A percentile compares a stretch with the other conserved stretches of the same genome.
phyloP scores from a whole-genome alignment of 2,329 filamentous ascomycete genomes.

The Phyllosticta citrichinensis region DNA sequence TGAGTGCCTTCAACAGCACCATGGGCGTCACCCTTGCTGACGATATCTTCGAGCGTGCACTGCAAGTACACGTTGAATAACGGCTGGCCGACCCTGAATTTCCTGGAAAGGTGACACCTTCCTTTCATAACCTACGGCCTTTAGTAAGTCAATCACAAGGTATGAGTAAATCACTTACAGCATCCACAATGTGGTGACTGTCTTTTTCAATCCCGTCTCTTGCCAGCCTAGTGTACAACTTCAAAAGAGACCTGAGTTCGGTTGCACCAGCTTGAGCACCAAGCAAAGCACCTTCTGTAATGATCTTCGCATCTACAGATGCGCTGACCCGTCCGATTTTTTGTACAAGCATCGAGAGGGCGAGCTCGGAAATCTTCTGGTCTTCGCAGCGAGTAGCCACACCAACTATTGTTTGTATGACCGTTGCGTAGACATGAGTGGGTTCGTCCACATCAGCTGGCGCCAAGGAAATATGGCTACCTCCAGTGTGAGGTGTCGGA shows the following conservation, averaged over 20 bases:
- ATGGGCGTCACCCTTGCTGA: slow-evolving; percentile 80
- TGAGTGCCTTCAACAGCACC: slow-evolving; percentile 58
- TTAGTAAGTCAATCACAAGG: not conserved
- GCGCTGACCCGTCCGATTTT: slow-evolving; percentile 80
- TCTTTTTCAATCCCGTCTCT: slow-evolving; percentile 63
- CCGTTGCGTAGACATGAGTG: slow-evolving; percentile 66
- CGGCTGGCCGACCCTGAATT: slow-evolving; percentile 57
- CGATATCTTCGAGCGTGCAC: slow-evolving; percentile 74
- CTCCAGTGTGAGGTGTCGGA: slow-evolving; percentile 43
- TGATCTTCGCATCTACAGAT: slow-evolving; percentile 73
- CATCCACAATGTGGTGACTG: slow-evolving; percentile 56
- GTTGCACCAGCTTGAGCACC: slow-evolving; percentile 66
- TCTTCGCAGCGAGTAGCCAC: slow-evolving; percentile 75
- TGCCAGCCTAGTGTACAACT: slow-evolving; percentile 67
- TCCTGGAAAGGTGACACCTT: slow-evolving; percentile 65
- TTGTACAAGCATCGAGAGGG: slow-evolving; percentile 92
- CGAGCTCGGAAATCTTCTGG: slow-evolving; percentile 84
- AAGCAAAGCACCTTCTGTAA: slow-evolving; percentile 69
- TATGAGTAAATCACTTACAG: slow-evolving; percentile 44
- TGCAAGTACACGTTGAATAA: slow-evolving; percentile 76
- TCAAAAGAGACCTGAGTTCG: slow-evolving; percentile 79
- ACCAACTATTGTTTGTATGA: slow-evolving; percentile 92
- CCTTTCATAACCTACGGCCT: slow-evolving; percentile 58
- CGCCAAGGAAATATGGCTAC: slow-evolving; percentile 71
- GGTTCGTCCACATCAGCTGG: slow-evolving; percentile 69